Percentiles rank a stretch among this genome's conserved stretches.
phyloP scores from a whole-genome alignment of 192 early-diverging fungal species.

The Coemansia sp. region DNA sequence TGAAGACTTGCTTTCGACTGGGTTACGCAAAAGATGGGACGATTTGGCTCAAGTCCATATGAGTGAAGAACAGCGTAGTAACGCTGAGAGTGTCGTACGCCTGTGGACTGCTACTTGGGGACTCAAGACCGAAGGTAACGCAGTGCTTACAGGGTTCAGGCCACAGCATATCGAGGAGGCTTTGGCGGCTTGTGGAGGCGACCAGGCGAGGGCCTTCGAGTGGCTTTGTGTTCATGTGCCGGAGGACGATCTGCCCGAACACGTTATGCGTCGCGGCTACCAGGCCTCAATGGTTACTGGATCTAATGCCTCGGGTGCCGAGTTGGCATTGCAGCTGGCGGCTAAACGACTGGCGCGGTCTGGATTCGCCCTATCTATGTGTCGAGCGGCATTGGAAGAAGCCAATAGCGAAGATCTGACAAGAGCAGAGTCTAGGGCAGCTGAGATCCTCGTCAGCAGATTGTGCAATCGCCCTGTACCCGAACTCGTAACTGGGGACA shows the following conservation, averaged over 20 bases:
- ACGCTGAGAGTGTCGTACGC: constrained; percentile 71
- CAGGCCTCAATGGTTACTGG: constrained; percentile 17
- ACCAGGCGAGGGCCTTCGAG: constrained; percentile 62
- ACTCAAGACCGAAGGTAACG: background rate
- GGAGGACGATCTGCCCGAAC: constrained; percentile 71
- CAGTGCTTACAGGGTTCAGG: constrained; percentile 65
- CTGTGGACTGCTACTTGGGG: constrained; percentile 44
- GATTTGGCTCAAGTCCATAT: constrained; percentile 68
- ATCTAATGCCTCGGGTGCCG: background rate
- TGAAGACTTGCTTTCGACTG: constrained; percentile 30
- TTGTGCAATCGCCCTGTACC: constrained; percentile 8
- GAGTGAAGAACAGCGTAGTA: constrained; percentile 60
- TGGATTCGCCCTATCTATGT: constrained; percentile 26
- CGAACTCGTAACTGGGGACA: background rate
- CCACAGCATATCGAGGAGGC: constrained; percentile 75
- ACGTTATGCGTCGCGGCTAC: constrained; percentile 34
- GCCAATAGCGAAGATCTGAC: background rate
- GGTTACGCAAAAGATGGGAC: constrained; percentile 34
- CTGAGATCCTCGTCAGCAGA: constrained; percentile 4
- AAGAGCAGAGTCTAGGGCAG: constrained; percentile 23
- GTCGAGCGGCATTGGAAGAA: background rate
- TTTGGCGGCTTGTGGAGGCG: constrained; percentile 58
- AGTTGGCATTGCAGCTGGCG: constrained; percentile 12
- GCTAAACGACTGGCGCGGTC: constrained; percentile 27
- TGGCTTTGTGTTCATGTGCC: constrained; percentile 92